Conservation (phyloP, 495 filamentous ascomycete species). For the Daldinia grandis region DNA sequence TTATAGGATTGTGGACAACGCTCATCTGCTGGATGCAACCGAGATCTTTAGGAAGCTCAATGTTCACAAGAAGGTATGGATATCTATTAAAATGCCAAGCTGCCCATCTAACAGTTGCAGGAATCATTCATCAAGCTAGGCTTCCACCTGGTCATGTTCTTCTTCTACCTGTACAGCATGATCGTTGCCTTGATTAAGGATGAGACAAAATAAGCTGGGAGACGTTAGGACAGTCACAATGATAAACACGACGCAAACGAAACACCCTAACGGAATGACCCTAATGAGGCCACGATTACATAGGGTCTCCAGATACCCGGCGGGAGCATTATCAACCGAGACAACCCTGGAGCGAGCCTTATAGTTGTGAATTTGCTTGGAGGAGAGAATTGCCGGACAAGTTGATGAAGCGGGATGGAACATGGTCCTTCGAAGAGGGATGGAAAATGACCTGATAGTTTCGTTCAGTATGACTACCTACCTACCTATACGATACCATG, state of each 20-base stretch:
- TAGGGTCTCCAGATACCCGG: constrained; percentile 9
- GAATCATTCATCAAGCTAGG: constrained; percentile 99
- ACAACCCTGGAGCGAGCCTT: constrained; percentile 27
- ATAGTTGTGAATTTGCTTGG: constrained; percentile 28
- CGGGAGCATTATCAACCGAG: constrained; percentile 18
- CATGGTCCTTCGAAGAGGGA: neutral
- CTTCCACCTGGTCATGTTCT: constrained; percentile 99
- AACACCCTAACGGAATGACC: constrained; percentile 13
- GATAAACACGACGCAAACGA: constrained; percentile 13
- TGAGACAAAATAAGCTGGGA: constrained; percentile 74
- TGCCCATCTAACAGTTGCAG: constrained; percentile 52
- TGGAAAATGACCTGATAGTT: constrained; percentile 3
- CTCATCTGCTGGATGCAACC: constrained; percentile 95
- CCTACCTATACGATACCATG: constrained; percentile 1
- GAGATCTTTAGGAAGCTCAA: constrained; percentile 99
- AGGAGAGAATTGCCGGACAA: constrained; percentile 9
- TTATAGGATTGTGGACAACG: constrained; percentile 90
- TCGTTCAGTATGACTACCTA: constrained; percentile 3
- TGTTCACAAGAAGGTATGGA: constrained; percentile 93
- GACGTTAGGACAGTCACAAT: constrained; percentile 2
- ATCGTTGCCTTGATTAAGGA: constrained; percentile 98
- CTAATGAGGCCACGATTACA: constrained; percentile 26
- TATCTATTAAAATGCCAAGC: neutral
- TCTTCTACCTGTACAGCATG: constrained; percentile 99
- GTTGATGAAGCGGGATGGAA: constrained; percentile 9